Percentiles rank a stretch among this genome's conserved stretches.
phyloP scores from a whole-genome alignment of 2,329 filamentous ascomycete genomes.

The Ophiocordyceps robertsii region DNA sequence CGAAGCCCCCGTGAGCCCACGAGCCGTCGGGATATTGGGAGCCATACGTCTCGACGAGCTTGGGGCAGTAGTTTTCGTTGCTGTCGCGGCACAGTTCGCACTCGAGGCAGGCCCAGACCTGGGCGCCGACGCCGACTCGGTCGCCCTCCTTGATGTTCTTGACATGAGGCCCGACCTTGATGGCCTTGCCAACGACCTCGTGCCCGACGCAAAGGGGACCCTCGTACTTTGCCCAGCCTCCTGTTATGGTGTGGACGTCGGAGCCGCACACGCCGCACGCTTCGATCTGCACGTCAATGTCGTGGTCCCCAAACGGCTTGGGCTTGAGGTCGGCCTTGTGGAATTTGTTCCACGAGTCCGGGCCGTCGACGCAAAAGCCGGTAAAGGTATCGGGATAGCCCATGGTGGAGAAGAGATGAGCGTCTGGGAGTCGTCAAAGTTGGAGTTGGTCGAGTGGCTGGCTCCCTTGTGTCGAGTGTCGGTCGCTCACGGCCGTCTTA shows the following conservation, averaged over 20 bases:
- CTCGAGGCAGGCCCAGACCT: conserved; percentile 42
- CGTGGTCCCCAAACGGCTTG: conserved; percentile 20
- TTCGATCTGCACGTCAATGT: conserved; percentile 57
- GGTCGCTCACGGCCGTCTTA: no score
- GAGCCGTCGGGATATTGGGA: conserved; percentile 42
- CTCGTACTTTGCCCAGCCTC: conserved; percentile 37
- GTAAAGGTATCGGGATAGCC: conserved; percentile 30
- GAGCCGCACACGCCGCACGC: conserved; percentile 53
- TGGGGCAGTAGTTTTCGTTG: conserved; percentile 37
- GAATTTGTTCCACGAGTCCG: conserved; percentile 28
- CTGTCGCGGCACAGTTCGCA: conserved; percentile 30
- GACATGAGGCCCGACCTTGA: conserved; percentile 30
- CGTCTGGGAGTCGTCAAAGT: no score
- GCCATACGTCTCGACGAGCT: conserved; percentile 43
- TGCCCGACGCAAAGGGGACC: conserved; percentile 39
- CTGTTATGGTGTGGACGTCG: conserved; percentile 44
- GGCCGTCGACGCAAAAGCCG: conserved; percentile 28
- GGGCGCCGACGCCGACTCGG: conserved; percentile 49
- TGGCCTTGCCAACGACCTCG: conserved; percentile 44
- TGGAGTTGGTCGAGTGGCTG: no score
- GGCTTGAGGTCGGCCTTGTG: conserved; percentile 22
- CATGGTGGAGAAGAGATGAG: conserved; percentile 18
- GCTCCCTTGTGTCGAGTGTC: no score
- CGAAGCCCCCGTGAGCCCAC: conserved; percentile 51
- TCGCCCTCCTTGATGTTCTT: conserved; percentile 45